These are phyloP conservation scores for Phytomonas francai DNA, from an alignment of 208 protist genomes.

Conservation along the genomic window DNA sequence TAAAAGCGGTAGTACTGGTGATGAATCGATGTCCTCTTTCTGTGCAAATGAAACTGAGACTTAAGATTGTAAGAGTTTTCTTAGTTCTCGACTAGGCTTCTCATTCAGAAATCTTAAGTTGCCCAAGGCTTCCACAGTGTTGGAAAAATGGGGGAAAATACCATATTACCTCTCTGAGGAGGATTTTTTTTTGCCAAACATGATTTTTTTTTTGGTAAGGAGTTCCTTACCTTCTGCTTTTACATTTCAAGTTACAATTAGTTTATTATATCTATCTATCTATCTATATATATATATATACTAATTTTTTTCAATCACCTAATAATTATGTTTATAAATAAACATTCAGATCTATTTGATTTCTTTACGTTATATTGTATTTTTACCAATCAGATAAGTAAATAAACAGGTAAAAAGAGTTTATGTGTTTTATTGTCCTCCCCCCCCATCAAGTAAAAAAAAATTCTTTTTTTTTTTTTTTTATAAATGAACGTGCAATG, in stretches of 20 bases:
- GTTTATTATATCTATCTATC: constrained; percentile 8
- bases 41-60: not conserved
- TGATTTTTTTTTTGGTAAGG: not conserved
- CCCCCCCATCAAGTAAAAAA: not conserved
- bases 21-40: not conserved
- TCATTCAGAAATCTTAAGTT: not conserved
- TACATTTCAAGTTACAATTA: constrained; percentile 2
- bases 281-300: constrained; percentile 3
- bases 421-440: constrained; percentile 1
- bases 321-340: not conserved
- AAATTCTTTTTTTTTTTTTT: constrained; percentile 11
- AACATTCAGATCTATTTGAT: not conserved
- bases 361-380: not conserved
- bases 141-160: not conserved
- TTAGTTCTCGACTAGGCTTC: not conserved
- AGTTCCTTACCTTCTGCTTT: not conserved
- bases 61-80: not conserved
- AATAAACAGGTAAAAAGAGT: not conserved
- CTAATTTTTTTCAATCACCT: not conserved
- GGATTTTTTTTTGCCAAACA: constrained; percentile 6
- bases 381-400: not conserved
- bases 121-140: not conserved
- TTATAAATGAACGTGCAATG: not conserved
- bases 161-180: not conserved
- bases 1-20: not conserved